Conservation (phyloP, 345 rosid species). For the Citrus australasica region DNA sequence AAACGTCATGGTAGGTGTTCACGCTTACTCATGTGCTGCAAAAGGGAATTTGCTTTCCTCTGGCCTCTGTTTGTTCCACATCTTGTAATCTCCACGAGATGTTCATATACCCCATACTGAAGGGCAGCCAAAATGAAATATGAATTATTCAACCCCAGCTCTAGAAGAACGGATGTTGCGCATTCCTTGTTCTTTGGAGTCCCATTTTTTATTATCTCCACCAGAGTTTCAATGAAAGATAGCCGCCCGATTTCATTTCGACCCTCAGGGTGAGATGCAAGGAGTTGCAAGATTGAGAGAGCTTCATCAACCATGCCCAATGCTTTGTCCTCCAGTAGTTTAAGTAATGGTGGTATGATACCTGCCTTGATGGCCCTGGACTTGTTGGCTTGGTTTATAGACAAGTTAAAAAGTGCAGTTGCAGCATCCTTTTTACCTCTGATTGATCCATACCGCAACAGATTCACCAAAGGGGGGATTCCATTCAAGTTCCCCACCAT, state of each 20-base stretch:
- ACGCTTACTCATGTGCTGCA: slow-evolving; percentile 59
- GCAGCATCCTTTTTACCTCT: slow-evolving; percentile 74
- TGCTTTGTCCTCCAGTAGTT: slow-evolving; percentile 39
- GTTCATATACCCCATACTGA: slow-evolving; percentile 57
- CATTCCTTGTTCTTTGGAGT: slow-evolving; percentile 70
- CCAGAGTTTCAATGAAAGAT: slow-evolving; percentile 42
- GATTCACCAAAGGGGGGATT: slow-evolving; percentile 56
- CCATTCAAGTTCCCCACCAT: slow-evolving; percentile 43
- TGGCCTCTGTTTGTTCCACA: slow-evolving; percentile 55
- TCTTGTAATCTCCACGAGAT: slow-evolving; percentile 36
- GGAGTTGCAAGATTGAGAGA: slow-evolving; percentile 53
- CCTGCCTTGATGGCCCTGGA: slow-evolving; percentile 55
- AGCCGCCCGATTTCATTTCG: slow-evolving; percentile 33
- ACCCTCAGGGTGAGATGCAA: slow-evolving; percentile 44
- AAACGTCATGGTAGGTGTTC: slow-evolving; percentile 43
- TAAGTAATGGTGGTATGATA: slow-evolving; percentile 42
- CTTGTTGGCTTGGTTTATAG: slow-evolving; percentile 53
- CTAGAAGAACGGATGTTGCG: slow-evolving; percentile 49
- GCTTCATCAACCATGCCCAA: slow-evolving; percentile 63
- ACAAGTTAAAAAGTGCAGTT: slow-evolving; percentile 60
- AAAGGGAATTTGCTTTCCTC: slow-evolving; percentile 58
- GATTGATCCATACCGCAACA: slow-evolving; percentile 42
- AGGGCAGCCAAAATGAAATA: slow-evolving; percentile 41
- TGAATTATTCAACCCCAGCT: slow-evolving; percentile 44
- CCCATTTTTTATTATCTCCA: slow-evolving; percentile 47